A percentile compares a stretch with the other conserved stretches of the same genome.
Conservation (phyloP, 441 rosid species). For the Eruca vesicaria region DNA sequence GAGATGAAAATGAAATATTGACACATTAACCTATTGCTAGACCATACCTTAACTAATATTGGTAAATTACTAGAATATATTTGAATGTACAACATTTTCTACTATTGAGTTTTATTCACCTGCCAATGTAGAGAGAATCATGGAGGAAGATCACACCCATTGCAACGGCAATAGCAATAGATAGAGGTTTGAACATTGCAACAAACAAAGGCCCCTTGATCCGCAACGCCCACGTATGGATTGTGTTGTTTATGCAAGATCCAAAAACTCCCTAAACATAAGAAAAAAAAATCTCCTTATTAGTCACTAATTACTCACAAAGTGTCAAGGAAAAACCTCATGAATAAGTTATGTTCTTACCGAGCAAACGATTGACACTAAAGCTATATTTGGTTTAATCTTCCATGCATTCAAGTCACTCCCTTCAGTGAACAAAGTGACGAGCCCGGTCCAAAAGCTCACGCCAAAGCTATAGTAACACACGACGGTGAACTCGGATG, state of each 20-base stretch:
- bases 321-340: not conserved
- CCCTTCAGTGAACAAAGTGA: conserved; percentile 44
- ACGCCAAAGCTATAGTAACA: conserved; percentile 59
- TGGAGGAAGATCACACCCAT: conserved; percentile 67
- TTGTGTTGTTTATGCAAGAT: conserved; percentile 48
- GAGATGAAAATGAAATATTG: not conserved
- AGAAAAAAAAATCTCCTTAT: not conserved
- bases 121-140: conserved; percentile 71
- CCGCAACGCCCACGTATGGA: conserved; percentile 64
- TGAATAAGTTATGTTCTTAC: conserved; percentile 38
- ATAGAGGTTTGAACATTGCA: conserved; percentile 67
- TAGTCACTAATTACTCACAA: not conserved
- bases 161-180: conserved; percentile 63
- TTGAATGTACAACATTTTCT: not conserved
- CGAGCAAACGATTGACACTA: conserved; percentile 57
- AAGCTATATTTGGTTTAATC: conserved; percentile 41
- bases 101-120: conserved; percentile 36
- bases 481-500: conserved; percentile 60
- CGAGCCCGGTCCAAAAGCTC: conserved; percentile 51
- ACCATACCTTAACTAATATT: not conserved
- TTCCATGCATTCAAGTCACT: conserved; percentile 48
- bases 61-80: not conserved
- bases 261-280: conserved; percentile 61
- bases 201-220: conserved; percentile 69
- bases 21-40: not conserved